Conservation (phyloP, 805 yeast genomes). For the Candida dendrica region DNA sequence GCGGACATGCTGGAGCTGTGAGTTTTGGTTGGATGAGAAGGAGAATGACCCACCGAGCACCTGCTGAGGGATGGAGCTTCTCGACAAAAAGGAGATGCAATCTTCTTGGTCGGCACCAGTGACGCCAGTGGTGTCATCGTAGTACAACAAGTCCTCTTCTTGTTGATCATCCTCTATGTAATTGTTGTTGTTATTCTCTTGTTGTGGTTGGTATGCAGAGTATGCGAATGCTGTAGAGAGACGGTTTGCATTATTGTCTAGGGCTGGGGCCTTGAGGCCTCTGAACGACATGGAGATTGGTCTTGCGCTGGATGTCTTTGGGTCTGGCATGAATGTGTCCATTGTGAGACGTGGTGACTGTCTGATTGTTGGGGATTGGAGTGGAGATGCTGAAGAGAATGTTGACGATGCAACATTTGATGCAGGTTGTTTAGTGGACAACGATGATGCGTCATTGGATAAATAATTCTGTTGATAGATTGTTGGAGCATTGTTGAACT, state of each 20-base stretch:
- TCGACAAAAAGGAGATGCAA: not conserved
- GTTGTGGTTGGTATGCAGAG: not conserved
- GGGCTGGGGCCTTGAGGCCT: slow-evolving; percentile 55
- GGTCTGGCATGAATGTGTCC: slow-evolving; percentile 15
- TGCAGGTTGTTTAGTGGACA: not conserved
- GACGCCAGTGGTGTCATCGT: no score
- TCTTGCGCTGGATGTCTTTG: slow-evolving; percentile 14
- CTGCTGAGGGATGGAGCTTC: not conserved
- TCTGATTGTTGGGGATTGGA: slow-evolving; percentile 11
- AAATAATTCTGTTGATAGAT: no score
- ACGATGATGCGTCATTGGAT: not conserved
- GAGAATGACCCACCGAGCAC: not conserved
- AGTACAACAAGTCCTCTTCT: not conserved
- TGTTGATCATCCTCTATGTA: not conserved
- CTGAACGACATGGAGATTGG: slow-evolving; percentile 47
- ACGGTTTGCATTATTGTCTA: slow-evolving; percentile 29
- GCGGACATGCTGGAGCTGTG: not conserved
- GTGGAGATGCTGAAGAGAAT: not conserved
- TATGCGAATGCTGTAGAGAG: not conserved
- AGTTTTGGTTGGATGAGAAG: not conserved
- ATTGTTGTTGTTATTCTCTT: not conserved
- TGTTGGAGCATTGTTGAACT: no score
- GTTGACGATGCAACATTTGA: not conserved
- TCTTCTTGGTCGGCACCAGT: slow-evolving; percentile 1
- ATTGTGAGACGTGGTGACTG: slow-evolving; percentile 4